Evolutionary conservation across 139 green algal species (phyloP).

Genomic region (Eudorina sp.): DNA sequence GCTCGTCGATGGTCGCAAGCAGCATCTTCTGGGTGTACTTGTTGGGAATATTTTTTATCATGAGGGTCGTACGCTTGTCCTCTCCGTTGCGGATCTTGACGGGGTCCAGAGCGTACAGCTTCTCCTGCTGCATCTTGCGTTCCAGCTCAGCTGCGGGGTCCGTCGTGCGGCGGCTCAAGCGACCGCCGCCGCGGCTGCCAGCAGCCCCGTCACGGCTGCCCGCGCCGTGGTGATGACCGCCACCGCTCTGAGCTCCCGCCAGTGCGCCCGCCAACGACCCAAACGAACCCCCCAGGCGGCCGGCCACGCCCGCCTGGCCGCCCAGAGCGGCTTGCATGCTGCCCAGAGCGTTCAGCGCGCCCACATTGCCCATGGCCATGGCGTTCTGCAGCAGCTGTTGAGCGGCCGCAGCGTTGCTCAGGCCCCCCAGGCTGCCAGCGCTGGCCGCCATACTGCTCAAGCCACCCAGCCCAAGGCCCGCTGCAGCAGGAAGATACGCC

Average conservation of each 20-base stretch:
- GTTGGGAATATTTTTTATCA: constrained; percentile 99
- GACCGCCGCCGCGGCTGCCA: constrained; percentile 63
- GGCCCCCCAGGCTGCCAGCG: constrained; percentile 25
- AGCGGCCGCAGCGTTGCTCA: constrained; percentile 15
- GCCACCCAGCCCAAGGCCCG: neutral
- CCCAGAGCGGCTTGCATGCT: constrained; percentile 25
- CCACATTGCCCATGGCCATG: constrained; percentile 51
- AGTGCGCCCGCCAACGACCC: neutral
- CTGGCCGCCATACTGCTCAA: neutral
- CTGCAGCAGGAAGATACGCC: neutral
- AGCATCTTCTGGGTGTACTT: constrained; percentile 99
- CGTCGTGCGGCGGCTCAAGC: constrained; percentile 77
- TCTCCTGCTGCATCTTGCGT: constrained; percentile 82
- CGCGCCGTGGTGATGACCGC: neutral
- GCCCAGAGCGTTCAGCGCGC: constrained; percentile 41
- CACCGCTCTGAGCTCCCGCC: neutral
- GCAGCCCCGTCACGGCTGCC: constrained; percentile 13
- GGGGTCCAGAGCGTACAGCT: constrained; percentile 89
- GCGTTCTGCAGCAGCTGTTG: constrained; percentile 59
- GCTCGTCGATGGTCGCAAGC: constrained; percentile 92
- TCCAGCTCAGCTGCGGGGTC: constrained; percentile 85
- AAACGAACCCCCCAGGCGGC: constrained; percentile 14
- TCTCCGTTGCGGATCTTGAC: constrained; percentile 77
- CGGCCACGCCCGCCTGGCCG: neutral
- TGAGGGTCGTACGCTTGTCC: constrained; percentile 96